phyloP scores from a whole-genome alignment of 148 eudicot species.

The Polygonum maritimum region DNA sequence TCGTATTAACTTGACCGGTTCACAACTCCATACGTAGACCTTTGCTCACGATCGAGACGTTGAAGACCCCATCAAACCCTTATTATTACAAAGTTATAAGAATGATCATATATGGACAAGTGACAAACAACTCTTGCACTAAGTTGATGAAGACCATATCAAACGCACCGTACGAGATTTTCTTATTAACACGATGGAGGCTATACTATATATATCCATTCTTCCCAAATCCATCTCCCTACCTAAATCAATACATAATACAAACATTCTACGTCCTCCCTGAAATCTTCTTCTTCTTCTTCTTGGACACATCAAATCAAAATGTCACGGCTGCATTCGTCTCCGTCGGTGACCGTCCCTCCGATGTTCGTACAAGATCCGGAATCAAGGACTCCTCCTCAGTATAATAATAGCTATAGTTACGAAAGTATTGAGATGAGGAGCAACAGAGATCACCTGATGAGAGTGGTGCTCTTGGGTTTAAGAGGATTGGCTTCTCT shows the following conservation, averaged over 20 bases:
- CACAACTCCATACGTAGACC: background rate
- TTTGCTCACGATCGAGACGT: background rate
- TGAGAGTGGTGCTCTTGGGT: background rate
- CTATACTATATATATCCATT: background rate
- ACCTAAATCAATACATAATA: too few species aligned
- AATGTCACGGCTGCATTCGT: background rate
- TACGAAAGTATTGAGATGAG: background rate
- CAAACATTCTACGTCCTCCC: too few species aligned
- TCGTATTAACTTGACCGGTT: background rate
- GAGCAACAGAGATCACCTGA: background rate
- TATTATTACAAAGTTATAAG: background rate
- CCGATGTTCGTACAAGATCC: conserved; percentile 4
- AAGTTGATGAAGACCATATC: background rate
- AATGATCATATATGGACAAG: background rate
- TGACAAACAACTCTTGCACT: background rate
- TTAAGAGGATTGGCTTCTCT: conserved; percentile 1
- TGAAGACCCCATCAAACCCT: background rate
- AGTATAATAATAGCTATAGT: background rate
- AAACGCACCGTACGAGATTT: background rate
- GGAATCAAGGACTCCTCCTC: background rate
- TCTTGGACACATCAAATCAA: background rate
- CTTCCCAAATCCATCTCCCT: background rate
- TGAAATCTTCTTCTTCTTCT: too few species aligned
- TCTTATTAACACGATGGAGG: too few species aligned
- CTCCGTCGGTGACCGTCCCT: background rate